Evolutionary conservation across 345 rosid species (phyloP), one percentile per base, ranked within the genome.

Genomic region (Eucalyptus cloeziana): DNA sequence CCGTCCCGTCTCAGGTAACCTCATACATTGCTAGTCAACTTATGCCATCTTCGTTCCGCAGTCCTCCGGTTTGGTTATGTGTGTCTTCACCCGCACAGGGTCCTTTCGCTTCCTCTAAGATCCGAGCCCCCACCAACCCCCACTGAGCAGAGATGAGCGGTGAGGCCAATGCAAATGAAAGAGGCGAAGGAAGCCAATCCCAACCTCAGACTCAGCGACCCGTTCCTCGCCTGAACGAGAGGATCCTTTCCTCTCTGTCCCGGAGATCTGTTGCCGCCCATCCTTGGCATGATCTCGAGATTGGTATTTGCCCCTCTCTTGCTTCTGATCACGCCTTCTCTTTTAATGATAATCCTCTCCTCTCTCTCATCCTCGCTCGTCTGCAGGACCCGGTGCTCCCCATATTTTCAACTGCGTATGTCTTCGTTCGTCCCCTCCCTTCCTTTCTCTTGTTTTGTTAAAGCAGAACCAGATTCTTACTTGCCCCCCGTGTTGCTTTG

Each of bases 241-340:
- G 99, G 96, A 97, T 97, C 90, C 98, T 96, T 87, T 97, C 99
- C 8, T 94, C 99, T 54, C 87, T 97, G 96, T 97, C 99, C 16
- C 91, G 93, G 93, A 93, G 99, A 92, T 96, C 99, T 47, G 97
- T 96, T 40, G 99, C 99, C 87, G 99, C 99, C 83, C 99, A 97
- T 92, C 98, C 99, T 50, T 97, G 99, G 99, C 99, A 97, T 92
- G 99, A 97, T 96, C 98, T 97, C 91, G 99, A 97, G 92, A 95
- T 97, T 89, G 99, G 99, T 96, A 94, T 17, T 27, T 52, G 87
- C 50, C 64, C 25, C 58, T 47, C 64, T 30, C 60, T 67, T 27
- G 47, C 54, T 87, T 87, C 37, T 64, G 17, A 69, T 69, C 49
- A 44, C 40, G 14, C 54, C 40, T 31, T 25, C 50, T 27, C 8